Evolutionary conservation across 2,329 filamentous ascomycete genomes (phyloP).

Genomic region (Trichoderma semiorbis): DNA sequence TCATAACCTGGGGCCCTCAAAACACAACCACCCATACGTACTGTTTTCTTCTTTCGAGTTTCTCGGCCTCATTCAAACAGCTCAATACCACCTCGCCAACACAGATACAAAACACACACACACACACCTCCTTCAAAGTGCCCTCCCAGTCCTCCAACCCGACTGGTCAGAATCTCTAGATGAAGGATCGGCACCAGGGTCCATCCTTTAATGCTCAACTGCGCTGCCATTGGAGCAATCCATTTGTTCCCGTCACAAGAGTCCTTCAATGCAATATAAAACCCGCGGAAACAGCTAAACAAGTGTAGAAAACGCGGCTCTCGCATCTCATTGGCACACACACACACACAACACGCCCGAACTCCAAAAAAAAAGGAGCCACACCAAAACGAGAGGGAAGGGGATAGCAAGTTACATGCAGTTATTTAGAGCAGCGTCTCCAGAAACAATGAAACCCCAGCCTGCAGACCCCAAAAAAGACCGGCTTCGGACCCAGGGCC

Average conservation of each 20-base stretch:
- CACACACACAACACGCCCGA: not conserved
- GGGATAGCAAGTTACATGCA: not conserved
- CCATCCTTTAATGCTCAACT: not conserved
- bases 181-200: conserved; percentile 12
- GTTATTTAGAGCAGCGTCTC: not conserved
- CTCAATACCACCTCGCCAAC: not conserved
- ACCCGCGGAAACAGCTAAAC: not conserved
- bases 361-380: not conserved
- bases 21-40: not conserved
- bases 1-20: not conserved
- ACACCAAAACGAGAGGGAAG: not conserved
- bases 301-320: not conserved
- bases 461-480: conserved; percentile 3
- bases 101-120: not conserved
- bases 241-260: not conserved
- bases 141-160: not conserved
- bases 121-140: not conserved
- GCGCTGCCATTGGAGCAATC: not conserved
- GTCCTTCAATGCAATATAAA: not conserved
- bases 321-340: not conserved
- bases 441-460: conserved; percentile 12
- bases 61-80: not conserved
- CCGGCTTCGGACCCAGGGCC: not conserved
- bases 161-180: not conserved
- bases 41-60: not conserved